A percentile compares a stretch with the other conserved stretches of the same genome.
phyloP scores from a whole-genome alignment of 2,329 filamentous ascomycete genomes.

The Chaetomium strumarium region DNA sequence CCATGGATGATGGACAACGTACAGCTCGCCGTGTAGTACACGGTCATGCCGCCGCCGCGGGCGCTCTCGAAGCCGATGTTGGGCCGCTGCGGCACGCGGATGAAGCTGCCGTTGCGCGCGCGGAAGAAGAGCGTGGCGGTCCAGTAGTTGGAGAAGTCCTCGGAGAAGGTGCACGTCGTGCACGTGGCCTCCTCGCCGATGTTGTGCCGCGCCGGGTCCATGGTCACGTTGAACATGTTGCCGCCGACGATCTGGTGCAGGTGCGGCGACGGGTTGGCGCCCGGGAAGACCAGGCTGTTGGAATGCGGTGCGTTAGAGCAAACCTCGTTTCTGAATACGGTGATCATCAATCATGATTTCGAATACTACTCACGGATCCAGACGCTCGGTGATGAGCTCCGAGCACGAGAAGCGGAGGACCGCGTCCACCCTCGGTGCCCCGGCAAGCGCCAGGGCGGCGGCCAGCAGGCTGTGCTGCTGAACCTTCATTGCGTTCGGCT shows the following conservation, averaged over 20 bases:
- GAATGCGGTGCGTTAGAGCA: too few relatives aligned
- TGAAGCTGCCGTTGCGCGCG: slow-evolving; percentile 16
- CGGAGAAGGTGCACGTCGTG: slow-evolving; percentile 17
- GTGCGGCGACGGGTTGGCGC: slow-evolving; percentile 12
- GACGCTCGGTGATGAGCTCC: slow-evolving; percentile 14
- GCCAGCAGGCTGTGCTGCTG: slow-evolving; percentile 10
- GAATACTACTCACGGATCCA: slow-evolving; percentile 11
- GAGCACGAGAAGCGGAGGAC: slow-evolving; percentile 19
- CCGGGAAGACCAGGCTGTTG: slow-evolving; percentile 14
- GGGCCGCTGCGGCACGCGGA: slow-evolving; percentile 11
- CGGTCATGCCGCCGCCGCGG: slow-evolving; percentile 11
- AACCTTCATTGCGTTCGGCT: slow-evolving; percentile 3
- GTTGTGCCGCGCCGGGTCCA: slow-evolving; percentile 8
- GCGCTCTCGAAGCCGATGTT: slow-evolving; percentile 15
- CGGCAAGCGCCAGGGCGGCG: slow-evolving; percentile 9
- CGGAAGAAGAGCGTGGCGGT: slow-evolving; percentile 17
- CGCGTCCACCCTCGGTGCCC: slow-evolving; percentile 7
- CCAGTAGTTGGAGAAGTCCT: slow-evolving; percentile 21
- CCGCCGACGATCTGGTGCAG: slow-evolving; percentile 16
- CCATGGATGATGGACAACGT: too few relatives aligned
- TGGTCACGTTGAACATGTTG: slow-evolving; percentile 18
- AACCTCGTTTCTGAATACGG: too few relatives aligned
- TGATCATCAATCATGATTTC: not conserved
- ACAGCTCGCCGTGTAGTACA: slow-evolving; percentile 11
- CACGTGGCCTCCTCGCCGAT: slow-evolving; percentile 14